Base-by-base conservation (phyloP, 2,329 filamentous ascomycete species). In the Achaetomium macrosporum region DNA sequence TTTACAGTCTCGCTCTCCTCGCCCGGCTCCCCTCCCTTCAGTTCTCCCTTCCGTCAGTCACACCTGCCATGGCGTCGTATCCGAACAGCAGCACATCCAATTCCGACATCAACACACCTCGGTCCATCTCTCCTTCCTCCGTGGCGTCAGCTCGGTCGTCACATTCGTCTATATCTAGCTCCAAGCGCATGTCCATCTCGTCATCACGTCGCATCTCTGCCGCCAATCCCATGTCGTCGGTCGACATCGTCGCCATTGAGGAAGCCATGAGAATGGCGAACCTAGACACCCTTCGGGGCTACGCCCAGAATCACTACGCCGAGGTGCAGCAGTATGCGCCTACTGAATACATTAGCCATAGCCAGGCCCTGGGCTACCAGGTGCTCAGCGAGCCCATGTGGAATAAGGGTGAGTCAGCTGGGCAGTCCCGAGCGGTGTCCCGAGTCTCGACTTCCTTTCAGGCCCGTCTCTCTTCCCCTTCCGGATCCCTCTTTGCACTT, bases 251-350 rank as follows among this genome's bases (percentile, higher is more conserved):
- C 41, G 74, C 76, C 59, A 78, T 84, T 58, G 77, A 83, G 70
- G 73, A 81, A 61, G 71, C 74, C 59, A 81, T 84, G 76, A 82
- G 78, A 64, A 76, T 79, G 72, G 74, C 81, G 51, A 70, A 76
- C 51, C 75, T 84, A 47, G 81, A 84, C 63, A 76, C 80, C 57
- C 74, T 83, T 59, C 74, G 78, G 60, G 82, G 82, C 56, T 84
- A 84, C 67, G 68, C 73, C 60, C 76, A 81, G 65, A 73, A 78
- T 64, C 72, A 76, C 65, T 83, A 76, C 61, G 71, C 70, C 56
- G 75, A 79, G 64, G 74, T 84, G 60, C 71, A 77, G 57, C 82
- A 85, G 63, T 65, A 73, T 57, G 67, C 69, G 41, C 63, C 70
- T 48, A 82, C 79, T 42, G 75, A 83, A 57, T 81, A 83, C 65